Evolutionary conservation across 441 rosid genomes (phyloP).

Genomic region (Erodium texanum): DNA sequence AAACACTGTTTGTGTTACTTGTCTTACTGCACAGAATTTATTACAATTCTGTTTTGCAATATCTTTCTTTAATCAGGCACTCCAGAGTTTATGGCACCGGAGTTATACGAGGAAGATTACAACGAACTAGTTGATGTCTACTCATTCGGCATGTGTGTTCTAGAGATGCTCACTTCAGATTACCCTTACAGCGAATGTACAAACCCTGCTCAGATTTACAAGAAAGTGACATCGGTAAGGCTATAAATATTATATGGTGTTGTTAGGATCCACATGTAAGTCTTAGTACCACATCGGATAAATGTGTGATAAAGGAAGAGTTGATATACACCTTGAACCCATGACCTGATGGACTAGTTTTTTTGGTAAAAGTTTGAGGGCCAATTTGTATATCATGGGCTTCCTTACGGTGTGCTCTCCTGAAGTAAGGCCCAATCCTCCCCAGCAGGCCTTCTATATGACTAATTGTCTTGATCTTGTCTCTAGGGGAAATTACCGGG

Average conservation of each 20-base stretch:
- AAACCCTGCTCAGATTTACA: constrained; percentile 90
- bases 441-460: too few relatives aligned
- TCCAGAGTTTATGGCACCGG: constrained; percentile 99
- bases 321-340: too few relatives aligned
- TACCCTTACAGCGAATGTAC: constrained; percentile 89
- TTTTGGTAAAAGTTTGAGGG: too few relatives aligned
- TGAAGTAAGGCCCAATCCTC: too few relatives aligned
- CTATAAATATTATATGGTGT: constrained; percentile 15
- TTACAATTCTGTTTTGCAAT: too few relatives aligned
- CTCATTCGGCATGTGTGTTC: constrained; percentile 91
- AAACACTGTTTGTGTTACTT: constrained; percentile 11
- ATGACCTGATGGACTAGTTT: too few relatives aligned
- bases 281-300: too few relatives aligned
- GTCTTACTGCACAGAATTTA: not conserved
- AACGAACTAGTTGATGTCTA: constrained; percentile 88
- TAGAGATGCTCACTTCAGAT: constrained; percentile 92
- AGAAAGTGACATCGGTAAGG: constrained; percentile 92
- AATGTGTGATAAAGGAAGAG: too few relatives aligned
- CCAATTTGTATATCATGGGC: too few relatives aligned
- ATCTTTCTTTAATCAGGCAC: constrained; percentile 40
- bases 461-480: not conserved
- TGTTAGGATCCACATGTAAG: too few relatives aligned
- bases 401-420: too few relatives aligned
- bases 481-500: constrained; percentile 49
- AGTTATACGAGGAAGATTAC: constrained; percentile 83